Evolutionary conservation across 129 eudicot genomes (phyloP).

Genomic region (Dittrichia graveolens): DNA sequence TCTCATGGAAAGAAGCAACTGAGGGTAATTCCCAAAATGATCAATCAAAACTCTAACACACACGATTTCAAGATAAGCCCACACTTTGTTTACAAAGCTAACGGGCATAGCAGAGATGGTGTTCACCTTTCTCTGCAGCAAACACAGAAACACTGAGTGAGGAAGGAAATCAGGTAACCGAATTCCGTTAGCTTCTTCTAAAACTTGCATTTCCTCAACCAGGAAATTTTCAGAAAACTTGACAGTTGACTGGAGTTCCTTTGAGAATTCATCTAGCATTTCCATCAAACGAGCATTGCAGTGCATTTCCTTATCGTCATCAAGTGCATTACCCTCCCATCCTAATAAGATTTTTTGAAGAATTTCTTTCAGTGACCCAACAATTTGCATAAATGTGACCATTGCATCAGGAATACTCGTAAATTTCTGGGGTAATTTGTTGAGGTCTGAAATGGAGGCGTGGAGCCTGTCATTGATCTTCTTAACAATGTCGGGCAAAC

Average conservation of each 20-base stretch:
- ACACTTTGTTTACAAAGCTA: constrained; percentile 23
- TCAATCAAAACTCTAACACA: constrained; percentile 13
- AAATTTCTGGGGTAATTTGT: constrained; percentile 38
- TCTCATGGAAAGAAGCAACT: constrained; percentile 27
- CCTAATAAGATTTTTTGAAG: constrained; percentile 34
- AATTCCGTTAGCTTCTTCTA: constrained; percentile 41
- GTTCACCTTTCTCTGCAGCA: constrained; percentile 29
- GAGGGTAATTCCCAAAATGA: constrained; percentile 29
- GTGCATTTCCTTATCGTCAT: constrained; percentile 31
- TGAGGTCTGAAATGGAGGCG: constrained; percentile 32
- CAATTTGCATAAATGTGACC: constrained; percentile 34
- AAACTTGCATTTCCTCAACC: constrained; percentile 37
- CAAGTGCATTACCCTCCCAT: constrained; percentile 25
- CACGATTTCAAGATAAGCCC: constrained; percentile 35
- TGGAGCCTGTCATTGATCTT: constrained; percentile 37
- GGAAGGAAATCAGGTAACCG: constrained; percentile 31
- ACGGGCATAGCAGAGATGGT: constrained; percentile 9
- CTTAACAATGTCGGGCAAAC: constrained; percentile 34
- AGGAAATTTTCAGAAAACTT: constrained; percentile 24
- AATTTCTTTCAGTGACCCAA: constrained; percentile 41
- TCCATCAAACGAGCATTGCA: constrained; percentile 28
- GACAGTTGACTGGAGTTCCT: neutral
- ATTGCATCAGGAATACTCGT: constrained; percentile 38
- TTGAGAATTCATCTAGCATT: constrained; percentile 22
- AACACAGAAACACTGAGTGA: constrained; percentile 24